Evolutionary conservation across 345 rosid species (phyloP), one percentile per base, ranked within the genome.

Genomic region (Salix viminalis): DNA sequence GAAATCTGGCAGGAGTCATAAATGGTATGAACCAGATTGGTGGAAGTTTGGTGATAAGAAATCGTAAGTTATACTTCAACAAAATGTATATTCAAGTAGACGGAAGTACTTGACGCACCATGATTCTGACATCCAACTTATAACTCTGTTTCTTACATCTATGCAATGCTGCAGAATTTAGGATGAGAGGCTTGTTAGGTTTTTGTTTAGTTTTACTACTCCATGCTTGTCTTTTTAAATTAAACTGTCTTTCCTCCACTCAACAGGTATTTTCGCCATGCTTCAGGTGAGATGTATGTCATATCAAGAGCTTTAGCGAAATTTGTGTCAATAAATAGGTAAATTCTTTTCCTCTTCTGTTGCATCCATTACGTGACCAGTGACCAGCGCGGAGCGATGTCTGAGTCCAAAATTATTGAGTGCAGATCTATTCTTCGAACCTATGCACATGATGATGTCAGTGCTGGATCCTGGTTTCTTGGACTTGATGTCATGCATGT

Each of bases 11-110:
- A 92, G 97, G 81, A 85, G 79, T 77, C 90, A 85, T 80, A 90
- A 86, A 83, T 92, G 97, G 97, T 88, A 79, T 73, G 78, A 92
- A 79, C 94, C 93, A 75, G 96, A 95, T 54, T 91, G 99, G 99
- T 95, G 99, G 99, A 95, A 95, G 84, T 95, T 95, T 44, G 97
- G 97, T 6, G 91, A 90, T 83, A 86, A 87, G 77, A 92, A 90
- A 86, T 81, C 87, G 97, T 90, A 87, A 85, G 97, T 85, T 66
- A 30, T 41, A 24, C 24, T 28, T 13, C 13, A 11, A 44, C 70
- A 9, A 44, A n/a, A 44, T 34, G 21, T 41, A 13, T 30, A 10
- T 5, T 75, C 28, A 21, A 61, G 65, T 62, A 14, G 1, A 46
- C 4, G 50, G 50, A 46, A 13, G 50, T 3, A 11, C 50, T 46